These are phyloP conservation scores for Ceratobasidium sp. DNA, from an alignment of 1,284 basidiomycete genomes.

Conservation along the genomic window DNA sequence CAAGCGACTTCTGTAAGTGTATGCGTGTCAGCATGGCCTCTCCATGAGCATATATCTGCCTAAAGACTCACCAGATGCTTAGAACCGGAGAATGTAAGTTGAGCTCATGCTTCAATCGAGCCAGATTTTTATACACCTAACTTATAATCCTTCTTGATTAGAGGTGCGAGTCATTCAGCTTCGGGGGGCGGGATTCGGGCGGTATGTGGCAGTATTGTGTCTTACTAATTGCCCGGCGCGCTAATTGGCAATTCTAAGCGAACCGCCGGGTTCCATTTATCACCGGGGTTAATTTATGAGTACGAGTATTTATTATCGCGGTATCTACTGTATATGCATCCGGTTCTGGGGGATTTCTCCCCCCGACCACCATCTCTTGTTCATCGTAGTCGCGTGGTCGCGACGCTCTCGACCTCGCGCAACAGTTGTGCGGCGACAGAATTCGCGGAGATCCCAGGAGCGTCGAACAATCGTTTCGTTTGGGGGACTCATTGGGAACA, in stretches of 20 bases:
- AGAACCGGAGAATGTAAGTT: no score
- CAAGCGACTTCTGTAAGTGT: no score
- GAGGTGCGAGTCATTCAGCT: neutral
- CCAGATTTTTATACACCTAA: neutral
- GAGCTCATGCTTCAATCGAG: no score
- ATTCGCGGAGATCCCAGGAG: slow-evolving; percentile 77
- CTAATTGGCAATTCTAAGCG: neutral
- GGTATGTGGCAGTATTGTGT: neutral
- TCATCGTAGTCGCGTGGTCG: no score
- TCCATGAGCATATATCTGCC: no score
- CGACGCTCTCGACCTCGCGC: no score
- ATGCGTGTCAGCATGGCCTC: no score
- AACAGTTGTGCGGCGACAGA: no score
- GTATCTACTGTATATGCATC: neutral
- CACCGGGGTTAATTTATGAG: neutral
- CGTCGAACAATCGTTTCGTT: slow-evolving; percentile 83
- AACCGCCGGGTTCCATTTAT: neutral
- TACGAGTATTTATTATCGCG: neutral
- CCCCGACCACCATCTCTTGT: no score
- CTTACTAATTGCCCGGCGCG: neutral
- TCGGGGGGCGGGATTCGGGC: neutral
- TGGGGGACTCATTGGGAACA: slow-evolving; percentile 73
- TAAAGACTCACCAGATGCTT: no score
- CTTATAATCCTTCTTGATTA: neutral
- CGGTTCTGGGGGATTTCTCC: no score